Base-by-base conservation (phyloP, 495 filamentous ascomycete species). In the Daldinia caldariorum region DNA sequence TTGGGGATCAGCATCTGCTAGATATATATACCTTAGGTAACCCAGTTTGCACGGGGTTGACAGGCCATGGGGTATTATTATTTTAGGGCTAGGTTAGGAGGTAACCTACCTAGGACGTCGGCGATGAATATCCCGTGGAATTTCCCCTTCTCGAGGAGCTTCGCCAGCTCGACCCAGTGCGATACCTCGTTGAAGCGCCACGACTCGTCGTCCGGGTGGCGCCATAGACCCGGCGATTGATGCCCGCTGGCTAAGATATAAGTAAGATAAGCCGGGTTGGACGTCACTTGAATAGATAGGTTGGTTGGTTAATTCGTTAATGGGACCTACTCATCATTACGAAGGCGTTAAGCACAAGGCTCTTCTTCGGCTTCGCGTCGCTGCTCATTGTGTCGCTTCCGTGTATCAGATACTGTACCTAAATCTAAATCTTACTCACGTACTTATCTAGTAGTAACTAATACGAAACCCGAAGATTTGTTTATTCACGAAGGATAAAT, bases 41-140 rank as follows among this genome's bases (percentile, higher is more conserved):
- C 35, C 20, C 29, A 53, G 1, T n/a, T 37, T 9, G 34, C 9
- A 39, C 0, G 26, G 26, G 26, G 3, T 26, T 26, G 26, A 26
- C 3, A 26, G 26, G 26, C 26, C 26, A 3, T 26, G 3, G 3
- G 26, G 3, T 26, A 26, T 26, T 26, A 26, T 26, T 26, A 26
- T 26, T 26, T 26, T 26, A 26, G 26, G 3, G n/a, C n/a, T n/a
- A n/a, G n/a, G n/a, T n/a, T n/a, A n/a, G n/a, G n/a, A n/a, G n/a
- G 1, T 16, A n/a, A 18, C 72, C 57, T 61, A 72, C 83, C 83
- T 7, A 84, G 78, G 5, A 85, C 81, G 61, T 88, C 87, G 6
- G 87, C 87, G 57, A 89, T 85, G 74, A 89, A 89, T 68, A 89
- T 87, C 56, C 84, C 87, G 69, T 89, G 86, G 74, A 89, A 86